A percentile compares a stretch with the other conserved stretches of the same genome.
phyloP scores from a whole-genome alignment of 192 early-diverging fungal genomes.

The Entomortierella lignicola region DNA sequence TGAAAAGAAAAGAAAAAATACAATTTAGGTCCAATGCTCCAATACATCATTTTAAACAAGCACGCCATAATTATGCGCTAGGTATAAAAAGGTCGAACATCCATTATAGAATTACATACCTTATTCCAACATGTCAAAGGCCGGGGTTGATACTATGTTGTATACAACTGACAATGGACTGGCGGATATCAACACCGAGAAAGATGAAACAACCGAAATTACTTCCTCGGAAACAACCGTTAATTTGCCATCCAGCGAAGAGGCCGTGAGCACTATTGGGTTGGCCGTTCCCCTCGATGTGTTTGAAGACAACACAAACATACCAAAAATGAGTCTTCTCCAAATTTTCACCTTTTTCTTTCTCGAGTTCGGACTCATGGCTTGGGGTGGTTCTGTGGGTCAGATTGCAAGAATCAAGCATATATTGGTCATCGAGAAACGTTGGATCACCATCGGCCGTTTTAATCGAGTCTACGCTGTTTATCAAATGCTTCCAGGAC shows the following conservation, averaged over 20 bases:
- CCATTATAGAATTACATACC: too few species aligned
- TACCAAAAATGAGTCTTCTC: constrained; percentile 52
- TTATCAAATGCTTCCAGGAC: constrained; percentile 68
- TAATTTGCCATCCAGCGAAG: not conserved
- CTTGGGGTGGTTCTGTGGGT: constrained; percentile 67
- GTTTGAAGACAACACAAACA: constrained; percentile 55
- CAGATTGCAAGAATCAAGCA: constrained; percentile 67
- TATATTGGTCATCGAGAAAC: constrained; percentile 50
- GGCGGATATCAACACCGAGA: too few species aligned
- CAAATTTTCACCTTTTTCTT: constrained; percentile 57
- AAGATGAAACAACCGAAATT: not conserved
- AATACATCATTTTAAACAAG: too few species aligned
- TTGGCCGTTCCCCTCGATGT: constrained; percentile 22
- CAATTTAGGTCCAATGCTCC: too few species aligned
- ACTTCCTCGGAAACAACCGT: not conserved
- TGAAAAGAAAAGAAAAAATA: too few species aligned
- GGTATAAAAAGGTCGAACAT: too few species aligned
- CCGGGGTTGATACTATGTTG: too few species aligned
- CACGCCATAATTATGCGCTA: too few species aligned
- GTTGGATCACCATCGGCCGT: constrained; percentile 59
- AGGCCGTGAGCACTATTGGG: too few species aligned
- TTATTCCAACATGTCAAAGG: too few species aligned
- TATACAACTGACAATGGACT: too few species aligned
- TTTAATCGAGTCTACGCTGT: constrained; percentile 69
- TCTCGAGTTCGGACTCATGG: constrained; percentile 57